These are phyloP conservation scores for Umbelopsis sp. DNA, from an alignment of 371 early-diverging fungal genomes.

Conservation along the genomic window DNA sequence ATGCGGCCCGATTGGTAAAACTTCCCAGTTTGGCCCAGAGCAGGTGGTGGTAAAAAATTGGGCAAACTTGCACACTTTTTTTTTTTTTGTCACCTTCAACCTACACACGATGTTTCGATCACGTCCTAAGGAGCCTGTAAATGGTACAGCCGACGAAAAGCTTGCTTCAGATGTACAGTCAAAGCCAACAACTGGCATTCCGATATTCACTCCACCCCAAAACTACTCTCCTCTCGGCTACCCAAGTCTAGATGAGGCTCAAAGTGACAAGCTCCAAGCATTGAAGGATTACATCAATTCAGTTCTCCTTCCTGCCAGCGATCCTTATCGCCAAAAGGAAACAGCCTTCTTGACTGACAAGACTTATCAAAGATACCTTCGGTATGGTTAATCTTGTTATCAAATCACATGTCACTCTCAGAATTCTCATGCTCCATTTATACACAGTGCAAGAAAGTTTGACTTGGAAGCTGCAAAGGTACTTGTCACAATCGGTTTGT, in stretches of 20 bases:
- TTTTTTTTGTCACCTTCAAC: background rate
- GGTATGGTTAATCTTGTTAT: constrained; percentile 66
- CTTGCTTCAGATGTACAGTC: background rate
- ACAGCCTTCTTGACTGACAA: constrained; percentile 49
- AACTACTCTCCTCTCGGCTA: constrained; percentile 29
- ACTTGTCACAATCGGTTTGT: background rate
- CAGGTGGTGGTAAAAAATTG: background rate
- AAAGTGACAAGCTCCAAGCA: constrained; percentile 41
- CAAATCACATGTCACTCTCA: constrained; percentile 31
- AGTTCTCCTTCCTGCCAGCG: constrained; percentile 42
- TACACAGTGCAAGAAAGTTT: constrained; percentile 7
- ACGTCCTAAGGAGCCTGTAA: constrained; percentile 1
- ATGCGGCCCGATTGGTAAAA: no score
- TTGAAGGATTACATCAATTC: constrained; percentile 53
- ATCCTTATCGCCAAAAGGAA: constrained; percentile 44
- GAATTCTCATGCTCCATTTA: background rate
- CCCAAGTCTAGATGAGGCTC: constrained; percentile 44
- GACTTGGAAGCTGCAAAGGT: constrained; percentile 14
- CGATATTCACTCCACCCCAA: constrained; percentile 24
- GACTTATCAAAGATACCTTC: constrained; percentile 70
- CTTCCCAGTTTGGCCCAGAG: no score
- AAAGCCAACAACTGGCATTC: constrained; percentile 21
- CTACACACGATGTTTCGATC: background rate
- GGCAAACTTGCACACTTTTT: background rate
- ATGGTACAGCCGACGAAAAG: background rate